Evolutionary conservation across 2,329 filamentous ascomycete species (phyloP).

Genomic region (Cladobotryum mycophilum): DNA sequence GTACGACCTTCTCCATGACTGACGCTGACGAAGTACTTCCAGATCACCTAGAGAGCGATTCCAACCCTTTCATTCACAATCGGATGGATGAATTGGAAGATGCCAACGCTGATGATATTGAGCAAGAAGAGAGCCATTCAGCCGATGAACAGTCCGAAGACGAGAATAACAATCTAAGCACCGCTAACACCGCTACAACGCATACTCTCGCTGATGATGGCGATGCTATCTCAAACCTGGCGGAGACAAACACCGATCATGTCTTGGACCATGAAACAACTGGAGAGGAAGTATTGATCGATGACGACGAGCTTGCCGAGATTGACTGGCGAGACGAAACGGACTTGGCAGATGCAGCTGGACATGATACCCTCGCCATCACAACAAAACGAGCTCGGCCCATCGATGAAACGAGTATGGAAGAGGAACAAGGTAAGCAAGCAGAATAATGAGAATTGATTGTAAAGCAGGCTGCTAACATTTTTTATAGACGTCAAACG

Average conservation of each 20-base stretch:
- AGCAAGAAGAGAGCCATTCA: slow-evolving; percentile 8
- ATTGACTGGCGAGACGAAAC: slow-evolving; percentile 17
- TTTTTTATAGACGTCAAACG: slow-evolving; percentile 15
- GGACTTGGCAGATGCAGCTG: slow-evolving; percentile 2
- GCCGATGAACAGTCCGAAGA: slow-evolving; percentile 9
- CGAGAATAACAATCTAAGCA: slow-evolving; percentile 15
- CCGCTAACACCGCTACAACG: slow-evolving; percentile 24
- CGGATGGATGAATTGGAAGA: slow-evolving; percentile 19
- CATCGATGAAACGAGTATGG: slow-evolving; percentile 14
- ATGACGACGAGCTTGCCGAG: slow-evolving; percentile 19
- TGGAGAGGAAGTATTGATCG: slow-evolving; percentile 10
- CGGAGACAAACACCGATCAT: slow-evolving; percentile 18
- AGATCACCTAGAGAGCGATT: slow-evolving; percentile 20
- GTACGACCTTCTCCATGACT: slow-evolving; percentile 16
- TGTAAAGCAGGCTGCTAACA: slow-evolving; percentile 7
- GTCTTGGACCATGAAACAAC: slow-evolving; percentile 8
- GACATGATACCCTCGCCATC: slow-evolving; percentile 2
- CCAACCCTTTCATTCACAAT: slow-evolving; percentile 20
- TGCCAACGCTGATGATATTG: slow-evolving; percentile 14
- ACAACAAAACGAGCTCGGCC: slow-evolving; percentile 13
- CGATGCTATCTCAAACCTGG: slow-evolving; percentile 19
- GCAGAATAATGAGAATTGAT: neutral
- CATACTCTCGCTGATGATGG: slow-evolving; percentile 28
- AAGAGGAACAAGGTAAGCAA: slow-evolving; percentile 13
- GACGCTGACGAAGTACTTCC: slow-evolving; percentile 19